Base-by-base conservation (phyloP, 495 filamentous ascomycete species). In the Aspergillus diversus region DNA sequence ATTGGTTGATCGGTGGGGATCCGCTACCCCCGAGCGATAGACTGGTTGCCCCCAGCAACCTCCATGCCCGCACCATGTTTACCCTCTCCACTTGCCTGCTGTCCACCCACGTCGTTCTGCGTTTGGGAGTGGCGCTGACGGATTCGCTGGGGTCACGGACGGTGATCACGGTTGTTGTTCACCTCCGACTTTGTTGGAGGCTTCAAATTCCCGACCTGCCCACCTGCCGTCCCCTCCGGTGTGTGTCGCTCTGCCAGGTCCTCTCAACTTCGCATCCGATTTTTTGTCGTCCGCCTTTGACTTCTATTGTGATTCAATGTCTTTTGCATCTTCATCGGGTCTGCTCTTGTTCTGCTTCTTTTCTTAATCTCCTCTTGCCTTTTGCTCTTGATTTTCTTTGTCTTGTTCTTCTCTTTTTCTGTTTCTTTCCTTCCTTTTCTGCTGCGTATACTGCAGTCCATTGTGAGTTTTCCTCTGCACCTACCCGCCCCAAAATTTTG, bases 31-130 rank as follows among this genome's bases (percentile, higher is more conserved):
- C 64, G 37, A 58, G 17, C 11, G 53, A 43, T 60, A 55, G 51
- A 48, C 46, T 31, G 61, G 77, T 80, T 80, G 77, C 77, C 77
- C 74, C 65, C 63, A 62, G 73, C 77, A 79, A 80, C 77, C 62
- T 53, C 63, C 34, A 59, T 61, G 56, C 62, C 67, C 68, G 68
- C 71, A 74, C 66, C 56, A 64, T 79, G 77, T 79, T 79, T 79
- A 77, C 73, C 63, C 66, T 65, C 70, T 70, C 70, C 61, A 70
- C 68, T 71, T 71, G 66, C 65, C 69, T 68, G 65, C 61, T 59
- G 64, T 67, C 68, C 66, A 65, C 43, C 69, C 65, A 67, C 53
- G 69, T 73, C 62, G 46, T 47, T 52, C 59, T 52, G 57, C 65
- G 59, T 70, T 71, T 72, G 66, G 59, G 59, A 63, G 70, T 69